Conservation (phyloP, 805 yeast genomes). For the Yamadazyma endophytica region DNA sequence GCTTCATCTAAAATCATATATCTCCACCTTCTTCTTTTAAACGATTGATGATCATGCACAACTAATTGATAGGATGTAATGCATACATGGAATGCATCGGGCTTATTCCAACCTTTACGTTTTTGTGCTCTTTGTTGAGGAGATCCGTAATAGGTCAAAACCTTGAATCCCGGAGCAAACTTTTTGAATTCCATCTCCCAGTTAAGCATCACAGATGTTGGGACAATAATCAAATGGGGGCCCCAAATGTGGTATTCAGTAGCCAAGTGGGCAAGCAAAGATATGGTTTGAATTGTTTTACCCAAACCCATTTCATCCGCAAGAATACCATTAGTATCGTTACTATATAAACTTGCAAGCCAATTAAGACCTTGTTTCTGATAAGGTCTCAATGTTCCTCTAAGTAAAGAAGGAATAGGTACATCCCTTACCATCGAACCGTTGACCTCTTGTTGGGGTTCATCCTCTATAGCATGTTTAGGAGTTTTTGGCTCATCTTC, state of each 20-base stretch:
- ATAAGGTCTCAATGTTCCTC: conserved; percentile 83
- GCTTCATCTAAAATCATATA: conserved; percentile 98
- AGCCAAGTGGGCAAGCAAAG: conserved; percentile 81
- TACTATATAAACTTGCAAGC: conserved; percentile 90
- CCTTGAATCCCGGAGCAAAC: conserved; percentile 97
- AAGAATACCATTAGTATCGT: conserved; percentile 89
- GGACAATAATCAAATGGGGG: conserved; percentile 94
- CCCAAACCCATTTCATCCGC: conserved; percentile 99
- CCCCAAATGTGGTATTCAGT: conserved; percentile 96
- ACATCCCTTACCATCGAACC: conserved; percentile 55
- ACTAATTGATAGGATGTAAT: conserved; percentile 96
- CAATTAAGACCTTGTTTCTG: conserved; percentile 97
- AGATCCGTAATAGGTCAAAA: conserved; percentile 91
- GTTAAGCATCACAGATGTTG: conserved; percentile 93
- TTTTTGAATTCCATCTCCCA: conserved; percentile 99
- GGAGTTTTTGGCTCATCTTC: conserved; percentile 35
- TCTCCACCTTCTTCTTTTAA: conserved; percentile 89
- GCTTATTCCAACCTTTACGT: conserved; percentile 96
- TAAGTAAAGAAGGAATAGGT: conserved; percentile 67
- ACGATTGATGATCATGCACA: conserved; percentile 94
- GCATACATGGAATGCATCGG: conserved; percentile 93
- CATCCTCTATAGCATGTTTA: conserved; percentile 12
- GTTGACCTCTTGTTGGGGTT: conserved; percentile 28
- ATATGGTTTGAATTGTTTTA: conserved; percentile 93
- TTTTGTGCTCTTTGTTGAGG: conserved; percentile 96